Conservation (phyloP, 1,284 basidiomycete genomes). For the Moesziomyces sp. region DNA sequence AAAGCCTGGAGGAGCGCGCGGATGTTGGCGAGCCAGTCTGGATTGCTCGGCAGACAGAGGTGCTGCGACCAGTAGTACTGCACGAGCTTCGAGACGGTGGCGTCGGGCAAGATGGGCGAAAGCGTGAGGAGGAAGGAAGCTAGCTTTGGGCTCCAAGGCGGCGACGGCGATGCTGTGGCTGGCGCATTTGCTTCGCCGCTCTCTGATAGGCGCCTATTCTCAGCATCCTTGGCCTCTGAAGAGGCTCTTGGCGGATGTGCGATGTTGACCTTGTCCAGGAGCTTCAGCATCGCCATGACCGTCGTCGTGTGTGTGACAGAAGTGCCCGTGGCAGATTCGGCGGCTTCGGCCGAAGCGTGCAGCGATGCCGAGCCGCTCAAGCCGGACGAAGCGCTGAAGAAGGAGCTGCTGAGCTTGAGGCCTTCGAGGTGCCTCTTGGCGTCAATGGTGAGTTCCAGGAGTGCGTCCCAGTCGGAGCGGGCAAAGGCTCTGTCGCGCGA, state of each 20-base stretch:
- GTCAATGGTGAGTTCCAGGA: slow-evolving; percentile 57
- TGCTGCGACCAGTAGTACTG: slow-evolving; percentile 58
- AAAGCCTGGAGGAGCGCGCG: slow-evolving; percentile 59
- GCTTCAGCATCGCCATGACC: slow-evolving; percentile 34
- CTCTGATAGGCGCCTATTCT: slow-evolving; percentile 13
- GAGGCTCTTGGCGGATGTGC: slow-evolving; percentile 23
- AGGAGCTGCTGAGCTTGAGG: slow-evolving; percentile 36
- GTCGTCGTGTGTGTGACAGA: slow-evolving; percentile 11
- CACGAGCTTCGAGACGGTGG: slow-evolving; percentile 55
- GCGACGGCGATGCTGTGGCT: slow-evolving; percentile 2
- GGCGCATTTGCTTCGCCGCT: slow-evolving; percentile 3
- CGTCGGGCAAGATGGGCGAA: slow-evolving; percentile 60
- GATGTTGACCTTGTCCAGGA: slow-evolving; percentile 39
- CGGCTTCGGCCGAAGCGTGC: slow-evolving; percentile 7
- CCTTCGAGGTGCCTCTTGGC: slow-evolving; percentile 59
- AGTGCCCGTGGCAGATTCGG: slow-evolving; percentile 3
- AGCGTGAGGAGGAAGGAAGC: slow-evolving; percentile 57
- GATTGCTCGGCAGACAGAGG: slow-evolving; percentile 61
- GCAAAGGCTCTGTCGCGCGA: slow-evolving; percentile 13
- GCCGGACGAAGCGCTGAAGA: slow-evolving; percentile 13
- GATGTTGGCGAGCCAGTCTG: slow-evolving; percentile 62
- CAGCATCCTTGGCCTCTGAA: slow-evolving; percentile 14
- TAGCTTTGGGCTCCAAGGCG: slow-evolving; percentile 59
- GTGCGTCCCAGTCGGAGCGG: slow-evolving; percentile 59
- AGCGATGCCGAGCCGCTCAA: slow-evolving; percentile 6